These are phyloP conservation scores for Ananas comosus DNA, from an alignment of 176 grass and related monocot genomes.

Conservation along the genomic window DNA sequence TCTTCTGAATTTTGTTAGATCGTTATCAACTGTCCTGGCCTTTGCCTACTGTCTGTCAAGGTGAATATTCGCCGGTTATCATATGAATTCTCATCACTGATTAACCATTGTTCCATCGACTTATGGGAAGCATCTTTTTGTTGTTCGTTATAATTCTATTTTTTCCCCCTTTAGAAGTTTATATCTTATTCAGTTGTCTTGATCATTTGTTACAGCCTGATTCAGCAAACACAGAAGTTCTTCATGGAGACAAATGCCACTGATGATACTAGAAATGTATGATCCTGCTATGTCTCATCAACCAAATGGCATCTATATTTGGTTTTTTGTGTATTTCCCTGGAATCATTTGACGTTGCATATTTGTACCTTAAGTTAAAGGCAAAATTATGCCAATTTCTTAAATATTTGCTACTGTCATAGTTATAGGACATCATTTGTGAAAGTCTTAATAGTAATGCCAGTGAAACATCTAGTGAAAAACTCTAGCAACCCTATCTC, in stretches of 20 bases:
- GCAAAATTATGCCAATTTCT: too few relatives aligned
- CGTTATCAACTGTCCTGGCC: slow-evolving; percentile 78
- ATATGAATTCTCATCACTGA: background rate
- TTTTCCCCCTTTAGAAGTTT: background rate
- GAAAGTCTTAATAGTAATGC: too few relatives aligned
- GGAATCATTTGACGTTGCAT: too few relatives aligned
- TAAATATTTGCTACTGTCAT: too few relatives aligned
- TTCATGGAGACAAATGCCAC: slow-evolving; percentile 37
- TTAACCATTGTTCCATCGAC: background rate
- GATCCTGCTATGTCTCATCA: slow-evolving; percentile 9
- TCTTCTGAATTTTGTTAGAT: slow-evolving; percentile 78
- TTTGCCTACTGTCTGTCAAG: slow-evolving; percentile 80
- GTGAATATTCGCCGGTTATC: slow-evolving; percentile 12
- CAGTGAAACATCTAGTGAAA: background rate
- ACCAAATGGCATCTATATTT: slow-evolving; percentile 4
- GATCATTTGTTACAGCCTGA: slow-evolving; percentile 61
- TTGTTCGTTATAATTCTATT: background rate
- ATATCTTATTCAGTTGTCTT: slow-evolving; percentile 6
- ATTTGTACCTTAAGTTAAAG: too few relatives aligned
- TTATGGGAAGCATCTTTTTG: background rate
- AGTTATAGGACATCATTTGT: too few relatives aligned
- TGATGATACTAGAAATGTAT: slow-evolving; percentile 69
- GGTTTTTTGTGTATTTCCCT: background rate
- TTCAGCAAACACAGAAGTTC: slow-evolving; percentile 74
- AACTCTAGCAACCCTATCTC: background rate